Evolutionary conservation across 345 rosid species (phyloP), one percentile per base, ranked within the genome.

Genomic region (Clarkia xantiana): DNA sequence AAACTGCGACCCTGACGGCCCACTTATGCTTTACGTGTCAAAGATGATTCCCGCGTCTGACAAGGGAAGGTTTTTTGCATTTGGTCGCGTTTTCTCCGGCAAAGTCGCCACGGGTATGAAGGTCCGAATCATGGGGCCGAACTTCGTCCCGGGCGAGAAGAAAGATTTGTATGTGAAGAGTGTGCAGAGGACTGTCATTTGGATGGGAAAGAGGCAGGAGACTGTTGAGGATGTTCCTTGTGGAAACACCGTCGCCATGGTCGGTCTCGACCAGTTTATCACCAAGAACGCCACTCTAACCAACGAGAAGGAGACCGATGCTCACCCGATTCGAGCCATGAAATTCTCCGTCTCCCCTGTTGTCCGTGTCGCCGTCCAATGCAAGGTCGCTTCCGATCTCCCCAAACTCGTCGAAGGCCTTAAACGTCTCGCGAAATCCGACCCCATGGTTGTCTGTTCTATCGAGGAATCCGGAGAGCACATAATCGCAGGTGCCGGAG

Each of bases 41-140:
- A 84, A 84, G 75, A 84, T 84, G 94, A 84, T 84, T 74, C 94
- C 94, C 1, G 94, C 94, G 9, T 78, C 94, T 11, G 94, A 84
- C 54, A 84, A 81, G 70, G 94, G 94, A 25, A 68, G 94, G 14
- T 84, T 84, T 71, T 84, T 68, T 74, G 94, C 94, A 6, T 84
- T 84, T 39, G 94, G 89, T 9, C 88, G 94, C 63, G 94, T 84
- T 6, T 84, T 84, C 40, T n/a, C 94, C 34, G 89, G 94, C 1
- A 80, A 47, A 75, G 80, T 84, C 3, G 55, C 86, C 6, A 80
- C 94, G 36, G 94, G 94, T 47, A 50, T 74, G 69, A 84, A 84
- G 80, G 89, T 78, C 25, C 76, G 94, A 56, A 84, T 84, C 60
- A 84, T 84, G 89, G 94, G 94, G 47, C 94, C 94, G 13, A 84